Base-by-base conservation (phyloP, 2,329 filamentous ascomycete genomes). In the Ophiosphaerella narmari region DNA sequence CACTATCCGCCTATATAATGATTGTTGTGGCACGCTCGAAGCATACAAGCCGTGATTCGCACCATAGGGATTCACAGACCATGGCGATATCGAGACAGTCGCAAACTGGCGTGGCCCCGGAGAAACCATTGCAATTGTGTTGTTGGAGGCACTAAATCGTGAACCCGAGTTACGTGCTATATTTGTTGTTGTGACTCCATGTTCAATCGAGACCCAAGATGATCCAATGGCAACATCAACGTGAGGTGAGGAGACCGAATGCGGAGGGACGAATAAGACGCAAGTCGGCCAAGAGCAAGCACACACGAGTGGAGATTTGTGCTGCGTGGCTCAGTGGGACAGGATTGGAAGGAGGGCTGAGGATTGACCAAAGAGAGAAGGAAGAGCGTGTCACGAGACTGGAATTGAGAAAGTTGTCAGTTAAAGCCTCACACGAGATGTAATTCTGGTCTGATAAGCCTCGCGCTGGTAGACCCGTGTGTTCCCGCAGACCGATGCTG, bases 231-330 rank as follows among this genome's bases (percentile, higher is more conserved):
- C 62, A 54, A 67, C 62, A 67, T 69, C 55, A 64, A 72, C 65
- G 68, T 72, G 68, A 66, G 64, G 62, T 62, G 58, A 55, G 58
- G 54, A 54, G 59, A 64, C 61, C 57, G 56, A 62, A 49, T 65
- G 66, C 53, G 64, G 68, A 68, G 68, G 62, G 63, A 61, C 67
- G 67, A 70, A 71, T 69, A 42, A 61, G 65, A 66, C 55, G 52
- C 45, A 43, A 58, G 46, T 56, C 50, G 65, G 55, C 58, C 45
- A 63, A 48, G 55, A 54, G 6, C 2, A 65, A 55, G 59, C 60
- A 59, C 52, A 46, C 56, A 55, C 55, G 46, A 60, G 58, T 59
- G 62, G 62, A 54, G 52, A 51, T 55, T 57, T 55, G 50, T 54
- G 53, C 48, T 63, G 63, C 58, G 66, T 70, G 65, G 66, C 65